Base-by-base conservation (phyloP, 768 basidiomycete genomes). In the Pleurotus sapidus region DNA sequence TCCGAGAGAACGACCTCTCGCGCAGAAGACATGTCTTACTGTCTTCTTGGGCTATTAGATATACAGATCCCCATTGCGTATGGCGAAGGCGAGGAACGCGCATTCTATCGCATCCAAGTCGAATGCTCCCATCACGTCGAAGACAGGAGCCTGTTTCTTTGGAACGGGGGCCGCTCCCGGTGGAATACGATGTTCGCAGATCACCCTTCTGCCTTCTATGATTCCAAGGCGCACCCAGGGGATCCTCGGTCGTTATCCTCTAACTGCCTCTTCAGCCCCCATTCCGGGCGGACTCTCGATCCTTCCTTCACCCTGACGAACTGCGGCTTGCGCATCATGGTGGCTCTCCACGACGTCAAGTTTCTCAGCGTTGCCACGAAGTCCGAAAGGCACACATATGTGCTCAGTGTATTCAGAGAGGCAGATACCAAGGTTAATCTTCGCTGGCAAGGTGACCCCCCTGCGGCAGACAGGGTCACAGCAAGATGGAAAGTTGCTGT, bases 121-220 rank as follows among this genome's bases (percentile, higher is more conserved):
- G 42, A 45, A 14, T 11, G n/a, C 7, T 20, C 20, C n/a, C n/a
- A 45, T n/a, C 42, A 11, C 5, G n/a, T n/a, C 14, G 42, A 45
- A n/a, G 42, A 45, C 42, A n/a, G n/a, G 42, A 45, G 42, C 11
- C n/a, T 45, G n/a, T 45, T 45, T 20, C n/a, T 45, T 14, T 45
- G n/a, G n/a, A 20, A 45, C 14, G 42, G 42, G n/a, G 14, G 20
- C n/a, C 20, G n/a, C n/a, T 45, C 42, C 15, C n/a, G n/a, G 42
- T n/a, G n/a, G 20, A 45, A 45, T 11, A n/a, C n/a, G 42, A n/a
- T 45, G 42, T 20, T 45, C 20, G 42, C 42, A 9, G n/a, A n/a
- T 5, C 1, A 46, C 45, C 2, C 56, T 57, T 20, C 57, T 58
- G 12, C 67, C 72, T 1, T 76, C 30, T 34, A 34, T 8, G 30